Base-by-base conservation (phyloP, 305 asterid genomes). In the Petunia hybrid region DNA sequence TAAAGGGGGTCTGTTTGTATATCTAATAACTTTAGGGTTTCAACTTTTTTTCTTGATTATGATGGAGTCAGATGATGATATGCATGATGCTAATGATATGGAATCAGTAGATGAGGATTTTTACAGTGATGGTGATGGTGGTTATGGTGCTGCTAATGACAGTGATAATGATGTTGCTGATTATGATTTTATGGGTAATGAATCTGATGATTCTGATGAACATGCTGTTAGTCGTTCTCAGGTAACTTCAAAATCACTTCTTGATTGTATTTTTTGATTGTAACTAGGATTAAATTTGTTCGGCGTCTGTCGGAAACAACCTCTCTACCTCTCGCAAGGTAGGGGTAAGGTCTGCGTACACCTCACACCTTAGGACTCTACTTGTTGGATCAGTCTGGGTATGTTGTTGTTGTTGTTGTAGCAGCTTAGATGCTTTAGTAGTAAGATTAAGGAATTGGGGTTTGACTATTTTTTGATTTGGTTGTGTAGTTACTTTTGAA, bases 1-100 rank as follows among this genome's bases (percentile, higher is more conserved):
- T n/a, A 10, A 53, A 16, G 22, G 64, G 36, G 16, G 38, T 31
- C 64, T 38, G 5, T 43, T 2, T 70, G 31, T 22, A 22, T 22
- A 45, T n/a, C 14, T 70, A 3, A 16, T 0, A 16, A 1, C 2
- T 45, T 73, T 73, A 74, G 79, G 78, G 79, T 53, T 74, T 74
- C 35, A 51, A 6, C 78, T 48, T 48, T 6, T 51, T 1, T 40
- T 66, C 41, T 74, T 31, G 36, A 43, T 56, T 13, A 46, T 36
- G 64, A 94, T 94, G 98, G 97, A 92, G 13, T 92, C 98, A 14
- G 97, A 92, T 57, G 98, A 94, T 84, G 97, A 94, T 89, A 92
- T 94, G 98, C 98, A 90, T 93, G 98, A 92, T 82, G 97, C 94
- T 48, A 89, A 88, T 84, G 97, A 87, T 41, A 83, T 87, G 60